These are phyloP conservation scores for Mesembryanthemum crystallinum DNA, from an alignment of 148 eudicot genomes.

Conservation along the genomic window DNA sequence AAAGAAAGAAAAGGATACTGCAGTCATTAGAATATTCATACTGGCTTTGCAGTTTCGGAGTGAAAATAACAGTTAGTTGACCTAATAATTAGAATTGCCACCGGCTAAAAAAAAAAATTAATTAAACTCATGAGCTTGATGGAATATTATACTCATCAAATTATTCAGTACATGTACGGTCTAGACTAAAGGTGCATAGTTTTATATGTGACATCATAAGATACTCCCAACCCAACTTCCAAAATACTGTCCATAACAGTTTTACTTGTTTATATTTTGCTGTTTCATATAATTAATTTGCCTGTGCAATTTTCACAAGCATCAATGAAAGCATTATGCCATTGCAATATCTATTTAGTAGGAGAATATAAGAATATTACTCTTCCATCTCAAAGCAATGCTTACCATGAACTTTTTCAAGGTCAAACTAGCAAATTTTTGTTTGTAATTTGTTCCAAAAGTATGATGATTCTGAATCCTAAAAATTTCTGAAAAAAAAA, in stretches of 20 bases:
- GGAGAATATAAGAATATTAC: too few species aligned
- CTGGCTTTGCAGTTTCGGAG: not conserved
- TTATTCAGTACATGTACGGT: slow-evolving; percentile 26
- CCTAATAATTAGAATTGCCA: slow-evolving; percentile 29
- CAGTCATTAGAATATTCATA: slow-evolving; percentile 15
- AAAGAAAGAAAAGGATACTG: not conserved
- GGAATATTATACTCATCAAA: not conserved
- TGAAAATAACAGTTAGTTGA: slow-evolving; percentile 20
- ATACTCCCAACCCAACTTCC: not conserved
- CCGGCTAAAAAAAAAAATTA: slow-evolving; percentile 30
- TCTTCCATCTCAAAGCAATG: too few species aligned
- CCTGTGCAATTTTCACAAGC: too few species aligned
- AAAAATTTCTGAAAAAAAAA: not conserved
- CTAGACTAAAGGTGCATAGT: slow-evolving; percentile 16
- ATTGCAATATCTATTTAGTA: too few species aligned
- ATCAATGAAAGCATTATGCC: too few species aligned
- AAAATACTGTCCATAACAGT: not conserved
- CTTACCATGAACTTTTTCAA: too few species aligned
- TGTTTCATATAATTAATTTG: too few species aligned
- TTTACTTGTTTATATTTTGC: too few species aligned
- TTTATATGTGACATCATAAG: not conserved
- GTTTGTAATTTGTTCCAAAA: too few species aligned
- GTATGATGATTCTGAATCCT: not conserved
- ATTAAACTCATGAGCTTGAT: slow-evolving; percentile 12
- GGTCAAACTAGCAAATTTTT: too few species aligned